Conservation (phyloP, 208 protist genomes). For the Porcisia hertigi region DNA sequence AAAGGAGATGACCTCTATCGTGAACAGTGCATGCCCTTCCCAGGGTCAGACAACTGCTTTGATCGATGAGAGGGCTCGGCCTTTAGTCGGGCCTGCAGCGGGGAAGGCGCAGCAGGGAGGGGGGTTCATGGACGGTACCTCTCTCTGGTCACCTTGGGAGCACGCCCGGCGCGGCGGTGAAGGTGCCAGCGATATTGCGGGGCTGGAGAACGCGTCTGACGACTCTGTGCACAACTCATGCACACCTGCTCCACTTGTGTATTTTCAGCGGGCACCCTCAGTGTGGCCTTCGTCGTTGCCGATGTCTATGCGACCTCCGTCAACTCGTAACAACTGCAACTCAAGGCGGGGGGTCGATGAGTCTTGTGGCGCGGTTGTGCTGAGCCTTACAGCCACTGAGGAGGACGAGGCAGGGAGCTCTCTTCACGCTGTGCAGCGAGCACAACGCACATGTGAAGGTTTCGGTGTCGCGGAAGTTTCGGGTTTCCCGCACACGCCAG, state of each 20-base stretch:
- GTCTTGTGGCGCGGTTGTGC: background rate
- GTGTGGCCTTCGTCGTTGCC: background rate
- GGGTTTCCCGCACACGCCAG: background rate
- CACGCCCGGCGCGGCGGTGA: background rate
- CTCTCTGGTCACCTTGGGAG: background rate
- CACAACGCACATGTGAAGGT: background rate
- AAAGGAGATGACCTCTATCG: background rate
- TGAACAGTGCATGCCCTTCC: background rate
- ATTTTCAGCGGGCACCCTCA: slow-evolving; percentile 27
- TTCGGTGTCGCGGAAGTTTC: background rate
- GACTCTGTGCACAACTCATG: background rate
- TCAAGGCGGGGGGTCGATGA: background rate
- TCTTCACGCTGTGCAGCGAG: background rate
- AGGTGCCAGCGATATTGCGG: background rate
- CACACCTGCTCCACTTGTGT: slow-evolving; percentile 9
- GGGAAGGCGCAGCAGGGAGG: background rate
- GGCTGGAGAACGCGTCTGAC: background rate
- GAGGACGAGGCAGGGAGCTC: background rate
- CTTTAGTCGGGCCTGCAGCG: background rate
- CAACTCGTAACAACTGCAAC: background rate
- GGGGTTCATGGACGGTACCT: background rate
- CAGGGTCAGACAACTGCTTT: background rate
- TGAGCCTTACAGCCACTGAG: background rate
- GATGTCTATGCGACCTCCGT: background rate
- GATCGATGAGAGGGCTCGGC: background rate